Base-by-base conservation (phyloP, 192 early-diverging fungal genomes). In the Backusella tuberculispora region DNA sequence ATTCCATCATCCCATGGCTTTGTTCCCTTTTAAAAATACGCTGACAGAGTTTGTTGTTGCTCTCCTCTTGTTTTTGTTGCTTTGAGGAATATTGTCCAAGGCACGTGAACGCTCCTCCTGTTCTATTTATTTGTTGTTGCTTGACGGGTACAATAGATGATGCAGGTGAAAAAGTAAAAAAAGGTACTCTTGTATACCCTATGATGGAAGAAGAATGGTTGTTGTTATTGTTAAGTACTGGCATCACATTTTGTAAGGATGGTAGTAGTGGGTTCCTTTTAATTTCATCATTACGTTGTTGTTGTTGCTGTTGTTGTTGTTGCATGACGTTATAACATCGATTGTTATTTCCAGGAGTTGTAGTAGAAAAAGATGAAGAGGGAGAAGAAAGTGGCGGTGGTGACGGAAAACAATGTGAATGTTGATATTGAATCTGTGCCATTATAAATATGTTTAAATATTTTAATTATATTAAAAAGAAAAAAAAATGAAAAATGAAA, bases 121-220 rank as follows among this genome's bases (percentile, higher is more conserved):
- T 34, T 60, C 8, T 4, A 13, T 60, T 60, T 60, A 26, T 60
- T 26, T 60, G 53, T n/a, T 19, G 21, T 60, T 60, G 53, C 21
- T 60, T 60, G 10, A 60, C 53, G 21, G 53, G 53, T 19, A 60
- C 53, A 60, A 60, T 60, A 12, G 53, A 60, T 60, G 53, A 60
- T 60, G 53, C 21, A 60, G 53, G 53, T 60, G 53, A 60, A 60
- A 60, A 60, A 13, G 53, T 60, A 24, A 60, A 60, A 13, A 60
- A 60, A 12, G 53, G 53, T 3, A 60, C 53, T 60, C 53, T 60
- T 13, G 53, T 60, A 60, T 24, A 60, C 12, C 53, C 53, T 9
- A 60, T 60, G 26, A 60, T 60, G 3, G 53, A 60, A 10, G 53
- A 60, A 60, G 21, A 24, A 60, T 13, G 53, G 10, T 60, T 60